A percentile compares a stretch with the other conserved stretches of the same genome.
These are phyloP conservation scores for Solanum ossicruentum DNA, from an alignment of 257 asterid species.

Conservation along the genomic window DNA sequence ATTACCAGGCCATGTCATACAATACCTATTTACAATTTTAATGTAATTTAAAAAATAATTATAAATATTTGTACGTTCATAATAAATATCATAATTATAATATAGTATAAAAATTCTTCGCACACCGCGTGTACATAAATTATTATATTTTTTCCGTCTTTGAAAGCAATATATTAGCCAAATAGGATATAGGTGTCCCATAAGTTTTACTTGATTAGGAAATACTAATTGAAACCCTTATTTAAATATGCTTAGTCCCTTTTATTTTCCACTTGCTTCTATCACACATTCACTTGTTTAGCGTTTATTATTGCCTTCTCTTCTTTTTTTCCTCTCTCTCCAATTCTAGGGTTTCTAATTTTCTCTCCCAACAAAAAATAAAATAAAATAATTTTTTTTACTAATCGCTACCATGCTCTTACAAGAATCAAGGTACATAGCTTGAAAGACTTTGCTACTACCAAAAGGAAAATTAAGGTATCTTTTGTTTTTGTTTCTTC, in stretches of 20 bases:
- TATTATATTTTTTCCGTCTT: no score
- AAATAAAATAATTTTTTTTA: no score
- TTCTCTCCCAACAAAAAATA: background rate
- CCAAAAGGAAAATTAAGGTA: background rate
- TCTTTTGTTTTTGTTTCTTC: background rate
- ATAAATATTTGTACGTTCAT: background rate
- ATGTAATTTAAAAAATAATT: background rate
- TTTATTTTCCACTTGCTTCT: background rate
- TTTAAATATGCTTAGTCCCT: background rate
- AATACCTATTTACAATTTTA: background rate
- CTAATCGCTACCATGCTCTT: background rate
- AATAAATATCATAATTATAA: background rate
- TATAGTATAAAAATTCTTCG: background rate
- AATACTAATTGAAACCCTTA: background rate
- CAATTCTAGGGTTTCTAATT: background rate
- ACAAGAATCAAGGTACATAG: background rate
- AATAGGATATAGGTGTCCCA: background rate
- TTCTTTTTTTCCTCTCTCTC: constrained; percentile 6
- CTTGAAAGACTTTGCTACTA: background rate
- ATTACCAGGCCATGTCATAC: background rate
- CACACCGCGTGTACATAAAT: background rate
- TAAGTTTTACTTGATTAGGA: background rate
- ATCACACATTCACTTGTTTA: background rate
- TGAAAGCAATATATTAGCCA: background rate
- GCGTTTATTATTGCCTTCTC: background rate